phyloP scores from a whole-genome alignment of 1,139 yeast species.

The Saccharomyces hybrid region DNA sequence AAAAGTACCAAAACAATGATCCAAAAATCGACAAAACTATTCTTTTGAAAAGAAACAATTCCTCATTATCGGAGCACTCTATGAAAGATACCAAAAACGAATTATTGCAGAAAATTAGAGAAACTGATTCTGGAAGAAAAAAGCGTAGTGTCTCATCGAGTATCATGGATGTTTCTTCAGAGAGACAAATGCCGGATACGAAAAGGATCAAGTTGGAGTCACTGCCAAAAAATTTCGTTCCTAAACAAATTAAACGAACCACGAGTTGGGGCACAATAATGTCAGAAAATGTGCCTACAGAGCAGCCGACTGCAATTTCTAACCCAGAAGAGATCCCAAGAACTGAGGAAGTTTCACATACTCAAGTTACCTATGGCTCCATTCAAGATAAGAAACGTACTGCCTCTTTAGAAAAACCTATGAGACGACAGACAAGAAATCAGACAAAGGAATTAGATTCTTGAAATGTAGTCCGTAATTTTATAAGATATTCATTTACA shows the following conservation, averaged over 20 bases:
- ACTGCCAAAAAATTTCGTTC: background rate
- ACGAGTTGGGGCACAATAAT: conserved; percentile 29
- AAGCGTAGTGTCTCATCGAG: background rate
- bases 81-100: conserved; percentile 1
- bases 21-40: conserved; percentile 2
- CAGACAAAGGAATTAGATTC: conserved; percentile 4
- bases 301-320: background rate
- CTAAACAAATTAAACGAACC: conserved; percentile 13
- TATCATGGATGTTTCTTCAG: background rate
- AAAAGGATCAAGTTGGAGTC: conserved; percentile 6
- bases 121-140: background rate
- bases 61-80: background rate
- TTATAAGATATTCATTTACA: background rate
- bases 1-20: background rate
- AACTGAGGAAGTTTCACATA: conserved; percentile 27
- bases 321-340: background rate
- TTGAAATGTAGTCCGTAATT: background rate
- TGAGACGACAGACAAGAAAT: conserved; percentile 20
- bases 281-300: conserved; percentile 12
- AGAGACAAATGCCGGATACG: background rate
- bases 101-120: conserved; percentile 2
- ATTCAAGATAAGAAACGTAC: background rate
- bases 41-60: background rate
- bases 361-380: conserved; percentile 33
- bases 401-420: conserved; percentile 11